Evolutionary conservation across 129 eudicot species (phyloP), one percentile per base, ranked within the genome.

Genomic region (Saussurea involucrata): DNA sequence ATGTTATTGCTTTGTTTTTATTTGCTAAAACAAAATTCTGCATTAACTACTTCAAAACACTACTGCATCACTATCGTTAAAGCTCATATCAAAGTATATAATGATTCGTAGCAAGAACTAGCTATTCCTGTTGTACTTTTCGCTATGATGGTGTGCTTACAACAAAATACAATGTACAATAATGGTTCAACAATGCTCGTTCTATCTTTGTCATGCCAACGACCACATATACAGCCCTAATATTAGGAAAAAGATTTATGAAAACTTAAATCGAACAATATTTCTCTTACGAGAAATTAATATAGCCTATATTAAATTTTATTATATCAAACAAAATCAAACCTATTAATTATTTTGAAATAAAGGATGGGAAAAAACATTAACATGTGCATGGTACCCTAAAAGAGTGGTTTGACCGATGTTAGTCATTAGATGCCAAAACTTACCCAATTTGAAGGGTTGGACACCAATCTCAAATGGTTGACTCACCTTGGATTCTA

Each of bases 401-500:
- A 77, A 68, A 55, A 24, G 25, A 57, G 75, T 77, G 49, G 32
- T 53, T 68, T 72, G 40, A 79, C 73, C 68, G 29, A 71, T 60
- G 83, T 53, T 71, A 13, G 77, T 71, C 17, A 57, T 57, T 55
- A 68, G 58, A 72, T 72, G 72, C 78, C 83, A 79, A 79, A 63
- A 28, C 66, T 80, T 80, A 72, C 60, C 83, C 78, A 46, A 80
- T 73, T 80, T 80, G 68, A 72, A 80, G 83, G 73, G 67, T 80
- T 79, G 74, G 25, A 80, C 83, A 72, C 78, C 73, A 76, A 72
- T 80, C 60, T 80, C 83, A 65, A 80, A 46, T 80, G 20, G 73
- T 80, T 73, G 83, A 80, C 78, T 79, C n/a, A 28, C 68, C 60
- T 79, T 64, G 78, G 83, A 72, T 79, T 64, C 83, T 80, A 64